Percentiles rank a stretch among this genome's conserved stretches.
phyloP scores from a whole-genome alignment of 1,139 yeast species.

The Debaryomyces psychrophilus region DNA sequence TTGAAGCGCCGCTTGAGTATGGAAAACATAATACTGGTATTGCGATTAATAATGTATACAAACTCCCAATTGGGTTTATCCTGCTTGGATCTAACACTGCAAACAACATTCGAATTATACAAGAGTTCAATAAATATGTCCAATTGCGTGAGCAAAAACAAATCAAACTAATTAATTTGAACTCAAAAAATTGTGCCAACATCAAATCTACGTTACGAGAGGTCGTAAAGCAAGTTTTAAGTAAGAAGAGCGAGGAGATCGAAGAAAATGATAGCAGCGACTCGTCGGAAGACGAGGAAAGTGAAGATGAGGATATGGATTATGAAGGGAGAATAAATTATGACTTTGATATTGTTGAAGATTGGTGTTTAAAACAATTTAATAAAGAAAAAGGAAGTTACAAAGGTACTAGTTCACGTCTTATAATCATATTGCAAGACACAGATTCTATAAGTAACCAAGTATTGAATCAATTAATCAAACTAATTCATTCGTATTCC shows the following conservation, averaged over 20 bases:
- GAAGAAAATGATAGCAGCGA: conserved; percentile 10
- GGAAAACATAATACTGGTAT: conserved; percentile 10
- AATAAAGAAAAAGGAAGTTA: conserved; percentile 15
- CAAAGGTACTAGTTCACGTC: conserved; percentile 22
- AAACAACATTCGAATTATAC: conserved; percentile 53
- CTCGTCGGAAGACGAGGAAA: conserved; percentile 13
- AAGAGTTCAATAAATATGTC: conserved; percentile 40
- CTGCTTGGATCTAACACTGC: conserved; percentile 60
- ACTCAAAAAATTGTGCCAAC: conserved; percentile 46
- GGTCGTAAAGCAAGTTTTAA: conserved; percentile 37
- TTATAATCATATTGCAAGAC: conserved; percentile 61
- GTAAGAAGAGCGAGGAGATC: conserved; percentile 11
- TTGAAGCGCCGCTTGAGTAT: conserved; percentile 17
- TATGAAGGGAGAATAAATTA: conserved; percentile 37
- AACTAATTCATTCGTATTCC: conserved; percentile 44
- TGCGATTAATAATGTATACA: conserved; percentile 14
- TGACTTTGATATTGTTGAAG: conserved; percentile 55
- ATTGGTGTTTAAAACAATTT: conserved; percentile 40
- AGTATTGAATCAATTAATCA: conserved; percentile 54
- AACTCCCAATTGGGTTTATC: conserved; percentile 48
- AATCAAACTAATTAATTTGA: conserved; percentile 39
- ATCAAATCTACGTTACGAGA: conserved; percentile 44
- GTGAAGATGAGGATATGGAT: conserved; percentile 15
- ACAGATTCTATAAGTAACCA: conserved; percentile 59
- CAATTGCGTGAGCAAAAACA: conserved; percentile 10